Evolutionary conservation across 495 filamentous ascomycete genomes (phyloP), one percentile per base, ranked within the genome.

Genomic region (Talaromyces ruber): DNA sequence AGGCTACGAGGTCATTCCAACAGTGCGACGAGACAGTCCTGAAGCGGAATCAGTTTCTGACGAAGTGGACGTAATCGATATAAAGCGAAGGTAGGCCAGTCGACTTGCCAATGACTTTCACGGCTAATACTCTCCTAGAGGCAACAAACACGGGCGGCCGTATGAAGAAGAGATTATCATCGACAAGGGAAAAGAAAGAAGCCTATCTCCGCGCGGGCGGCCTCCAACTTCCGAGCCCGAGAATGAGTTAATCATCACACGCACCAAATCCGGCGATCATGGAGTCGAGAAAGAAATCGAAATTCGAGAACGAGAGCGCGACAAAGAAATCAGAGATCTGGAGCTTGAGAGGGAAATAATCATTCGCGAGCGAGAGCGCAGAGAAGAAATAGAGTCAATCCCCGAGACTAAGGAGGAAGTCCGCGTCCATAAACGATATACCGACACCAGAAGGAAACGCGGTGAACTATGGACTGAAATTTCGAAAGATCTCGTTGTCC

Each of bases 381-480:
- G 21, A 22, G 22, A 39, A 18, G 63, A 68, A 0, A 66, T 65
- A 62, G 51, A 54, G 0, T 2, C 51, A 4, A 28, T 54, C 2
- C 59, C 63, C 9, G 62, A 68, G 21, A 29, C 65, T 24, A 61
- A 68, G 61, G 71, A 61, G 43, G 60, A 61, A 69, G 64, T 47
- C 61, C 72, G 50, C 65, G 76, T 62, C 60, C 65, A 73, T 14
- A 68, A 76, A 30, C 68, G 77, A 24, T 77, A 79, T 22, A 66
- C 70, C n/a, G 74, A 67, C 1, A 59, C 73, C 60, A 76, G 78
- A 39, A 67, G 74, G 32, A 68, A 66, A 21, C 71, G 82, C 58
- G 86, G 85, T 54, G 84, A 89, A 62, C 88, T 96, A 72, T 98
- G 95, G 95, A 98, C 94, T 0, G 94, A 98, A 71, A 92, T 98